Base-by-base conservation (phyloP, 345 rosid species). In the Combretum micranthum region DNA sequence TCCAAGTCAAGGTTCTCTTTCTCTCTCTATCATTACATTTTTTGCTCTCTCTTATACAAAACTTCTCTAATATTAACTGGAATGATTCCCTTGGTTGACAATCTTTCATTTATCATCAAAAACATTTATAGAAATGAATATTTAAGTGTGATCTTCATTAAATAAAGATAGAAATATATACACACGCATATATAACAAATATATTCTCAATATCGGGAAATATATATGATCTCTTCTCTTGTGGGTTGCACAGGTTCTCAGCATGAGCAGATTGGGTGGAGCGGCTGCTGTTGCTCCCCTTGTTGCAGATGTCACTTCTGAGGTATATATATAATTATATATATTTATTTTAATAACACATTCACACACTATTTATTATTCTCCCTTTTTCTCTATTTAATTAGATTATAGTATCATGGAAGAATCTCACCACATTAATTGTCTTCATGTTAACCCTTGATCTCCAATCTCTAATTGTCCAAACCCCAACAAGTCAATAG, bases 201-300 rank as follows among this genome's bases (percentile, higher is more conserved):
- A 4, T 11, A 32, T 32, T 7, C 10, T 32, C 1, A 9, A 32
- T 32, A 32, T 32, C 39, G 5, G 39, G 9, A 32, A 32, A 49
- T 10, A 10, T 21, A 5, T n/a, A 22, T 23, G 2, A n/a, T 23
- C 65, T 70, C 54, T 25, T 32, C 47, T 3, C 37, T 44, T 47
- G 44, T 58, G 55, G 46, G 42, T 58, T 43, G 47, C 22, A 51
- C 74, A 91, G 98, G 98, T 92, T 54, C 83, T 92, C 69, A 88
- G 98, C 79, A 76, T 88, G 96, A 92, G 98, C 68, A 80, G 98
- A 66, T 72, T 92, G 59, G 95, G 98, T 42, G 95, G 87, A 52
- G 98, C 87, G 0, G 84, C 87, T 0, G 84, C 88, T 50, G 96
- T 66, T 63, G 90, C 92, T 68, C 96, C 98, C 15, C 84, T 81